Evolutionary conservation across 2,329 filamentous ascomycete genomes (phyloP), one percentile per base, ranked within the genome.

Genomic region (Neopestalotiopsis rosae): DNA sequence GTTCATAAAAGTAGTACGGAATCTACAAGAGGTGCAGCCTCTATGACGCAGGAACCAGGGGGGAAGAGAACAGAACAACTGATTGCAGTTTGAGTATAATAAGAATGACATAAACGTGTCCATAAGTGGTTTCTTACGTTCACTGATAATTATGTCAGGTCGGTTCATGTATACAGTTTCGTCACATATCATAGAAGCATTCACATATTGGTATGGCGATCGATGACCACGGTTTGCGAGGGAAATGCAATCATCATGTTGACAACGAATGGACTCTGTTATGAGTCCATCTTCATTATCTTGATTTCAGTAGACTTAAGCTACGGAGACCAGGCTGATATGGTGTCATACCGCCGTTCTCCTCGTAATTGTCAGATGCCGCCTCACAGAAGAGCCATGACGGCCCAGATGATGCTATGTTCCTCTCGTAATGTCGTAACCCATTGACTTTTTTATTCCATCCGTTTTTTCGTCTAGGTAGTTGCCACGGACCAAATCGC

Each of bases 321-420:
- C 68, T 70, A 70, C 69, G 69, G 69, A 70, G 69, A 70, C 69
- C 69, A 70, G 69, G 69, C 66, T 63, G 58, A 56, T 42, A 34
- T 45, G 56, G n/a, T 24, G 32, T 17, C 52, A 58, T 49, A 63
- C 49, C 80, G 89, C 90, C 90, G 90, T 92, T 91, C 90, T 85
- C 88, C 89, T 87, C 90, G 90, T 90, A 87, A 85, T 89, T 90
- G 88, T 90, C 88, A 89, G 87, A 70, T 70, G 69, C 66, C 85
- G 86, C 87, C 88, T 88, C 84, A 87, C 83, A 76, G 75, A 77
- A 72, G 73, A 74, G 66, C 66, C 66, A 65, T 62, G 81, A 80
- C 84, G 84, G 81, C 82, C 85, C 84, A 86, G 81, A 83, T 80
- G 81, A 77, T 70, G 67, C 65, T 49, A 67, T 63, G 63, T 68